Conservation (phyloP, 257 asterid genomes). For the Nemophila menziesii region DNA sequence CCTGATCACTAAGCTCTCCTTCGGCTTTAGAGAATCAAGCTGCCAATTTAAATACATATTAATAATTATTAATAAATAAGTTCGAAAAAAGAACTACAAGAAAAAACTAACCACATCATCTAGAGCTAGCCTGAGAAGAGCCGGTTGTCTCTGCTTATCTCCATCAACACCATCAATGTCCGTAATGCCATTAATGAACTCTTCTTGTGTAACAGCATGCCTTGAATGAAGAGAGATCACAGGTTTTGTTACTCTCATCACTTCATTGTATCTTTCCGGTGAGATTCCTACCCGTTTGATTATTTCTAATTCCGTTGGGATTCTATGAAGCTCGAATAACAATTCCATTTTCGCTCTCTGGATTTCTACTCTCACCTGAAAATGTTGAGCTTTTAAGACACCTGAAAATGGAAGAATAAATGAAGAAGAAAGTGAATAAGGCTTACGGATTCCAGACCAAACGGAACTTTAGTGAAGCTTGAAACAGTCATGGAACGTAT, state of each 20-base stretch:
- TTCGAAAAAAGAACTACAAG: constrained; percentile 1
- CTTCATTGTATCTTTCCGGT: constrained; percentile 62
- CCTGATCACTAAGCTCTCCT: constrained; percentile 89
- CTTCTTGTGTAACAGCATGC: constrained; percentile 64
- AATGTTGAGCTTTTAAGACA: neutral
- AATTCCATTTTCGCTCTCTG: constrained; percentile 55
- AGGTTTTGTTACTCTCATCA: constrained; percentile 64
- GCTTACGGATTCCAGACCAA: constrained; percentile 89
- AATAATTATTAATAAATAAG: too few species aligned
- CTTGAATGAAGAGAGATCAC: constrained; percentile 57
- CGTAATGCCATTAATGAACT: constrained; percentile 53
- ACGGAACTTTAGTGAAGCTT: constrained; percentile 87
- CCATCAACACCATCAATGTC: constrained; percentile 67
- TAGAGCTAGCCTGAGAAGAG: constrained; percentile 85
- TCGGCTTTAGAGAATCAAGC: constrained; percentile 97
- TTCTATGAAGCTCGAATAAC: constrained; percentile 53
- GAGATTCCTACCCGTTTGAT: constrained; percentile 53
- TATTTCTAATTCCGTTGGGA: constrained; percentile 58
- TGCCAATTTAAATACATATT: constrained; percentile 10
- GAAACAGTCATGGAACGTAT: constrained; percentile 82
- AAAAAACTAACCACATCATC: constrained; percentile 73
- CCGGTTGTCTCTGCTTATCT: constrained; percentile 62
- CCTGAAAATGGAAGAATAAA: neutral
- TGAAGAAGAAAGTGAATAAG: constrained; percentile 9
- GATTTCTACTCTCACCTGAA: constrained; percentile 62